These are phyloP conservation scores for Penicillium salamii DNA, from an alignment of 495 filamentous ascomycete species.

Conservation along the genomic window DNA sequence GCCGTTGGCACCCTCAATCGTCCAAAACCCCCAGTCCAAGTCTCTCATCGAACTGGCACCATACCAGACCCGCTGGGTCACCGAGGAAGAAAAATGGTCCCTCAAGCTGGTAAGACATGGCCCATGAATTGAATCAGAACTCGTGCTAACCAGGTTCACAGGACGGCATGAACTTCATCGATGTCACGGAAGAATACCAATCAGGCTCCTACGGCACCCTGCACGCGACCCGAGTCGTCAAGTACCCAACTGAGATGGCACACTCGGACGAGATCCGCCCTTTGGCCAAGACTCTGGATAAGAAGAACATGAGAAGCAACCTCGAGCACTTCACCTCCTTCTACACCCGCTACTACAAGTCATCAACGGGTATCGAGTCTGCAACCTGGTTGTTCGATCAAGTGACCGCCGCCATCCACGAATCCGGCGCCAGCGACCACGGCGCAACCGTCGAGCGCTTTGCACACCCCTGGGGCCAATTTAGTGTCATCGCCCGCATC, in stretches of 20 bases:
- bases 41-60: conserved; percentile 86
- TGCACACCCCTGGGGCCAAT: conserved; percentile 83
- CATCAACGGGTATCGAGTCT: conserved; percentile 77
- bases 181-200: conserved; percentile 69
- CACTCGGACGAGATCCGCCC: conserved; percentile 65
- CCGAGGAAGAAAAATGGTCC: conserved; percentile 92
- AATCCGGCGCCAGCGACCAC: conserved; percentile 64
- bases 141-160: no score
- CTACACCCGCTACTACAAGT: conserved; percentile 90
- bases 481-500: conserved; percentile 87
- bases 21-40: conserved; percentile 43
- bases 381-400: conserved; percentile 81
- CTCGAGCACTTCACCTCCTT: conserved; percentile 76
- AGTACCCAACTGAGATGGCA: conserved; percentile 66
- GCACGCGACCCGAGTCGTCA: conserved; percentile 28
- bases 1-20: conserved; percentile 29
- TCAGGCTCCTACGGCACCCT: conserved; percentile 33
- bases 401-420: conserved; percentile 67
- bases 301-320: conserved; percentile 73
- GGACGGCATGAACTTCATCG: conserved; percentile 89
- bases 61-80: conserved; percentile 81
- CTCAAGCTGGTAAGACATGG: conserved; percentile 72
- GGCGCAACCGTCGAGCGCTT: conserved; percentile 73
- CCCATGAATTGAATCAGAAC: no score
- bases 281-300: conserved; percentile 65